These are phyloP conservation scores for Patellifolia procumbens DNA, from an alignment of 179 eudicot species.

Conservation along the genomic window DNA sequence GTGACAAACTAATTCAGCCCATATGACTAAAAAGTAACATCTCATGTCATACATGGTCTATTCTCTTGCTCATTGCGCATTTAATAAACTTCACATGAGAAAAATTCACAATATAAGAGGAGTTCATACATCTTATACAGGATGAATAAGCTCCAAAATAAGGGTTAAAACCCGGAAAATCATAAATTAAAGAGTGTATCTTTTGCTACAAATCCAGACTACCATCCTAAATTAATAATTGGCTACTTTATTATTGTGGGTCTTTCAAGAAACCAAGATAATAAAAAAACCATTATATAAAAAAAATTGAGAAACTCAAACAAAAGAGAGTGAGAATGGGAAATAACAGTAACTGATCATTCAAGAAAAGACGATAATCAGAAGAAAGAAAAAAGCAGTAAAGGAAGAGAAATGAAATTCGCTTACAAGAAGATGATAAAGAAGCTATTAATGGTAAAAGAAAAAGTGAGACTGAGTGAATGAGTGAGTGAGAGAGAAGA, in stretches of 20 bases:
- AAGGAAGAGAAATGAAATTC: not conserved
- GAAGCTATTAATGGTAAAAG: not conserved
- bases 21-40: no score
- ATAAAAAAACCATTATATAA: not conserved
- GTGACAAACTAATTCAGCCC: not conserved
- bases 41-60: not conserved
- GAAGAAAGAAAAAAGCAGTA: not conserved
- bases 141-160: no score
- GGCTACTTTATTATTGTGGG: no score
- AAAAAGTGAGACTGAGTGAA: not conserved
- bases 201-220: no score
- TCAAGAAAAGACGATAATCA: not conserved
- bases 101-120: no score
- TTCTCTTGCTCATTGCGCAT: no score
- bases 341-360: no score
- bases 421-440: not conserved
- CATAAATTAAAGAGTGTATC: not conserved
- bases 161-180: not conserved
- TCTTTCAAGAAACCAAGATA: not conserved
- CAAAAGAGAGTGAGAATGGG: no score
- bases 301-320: no score
- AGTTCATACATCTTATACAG: no score
- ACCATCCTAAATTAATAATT: no score
- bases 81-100: no score
- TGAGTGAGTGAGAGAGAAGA: not conserved